Conservation (phyloP, 2,329 filamentous ascomycete genomes). For the Tolypocladium ophioglossoides region DNA sequence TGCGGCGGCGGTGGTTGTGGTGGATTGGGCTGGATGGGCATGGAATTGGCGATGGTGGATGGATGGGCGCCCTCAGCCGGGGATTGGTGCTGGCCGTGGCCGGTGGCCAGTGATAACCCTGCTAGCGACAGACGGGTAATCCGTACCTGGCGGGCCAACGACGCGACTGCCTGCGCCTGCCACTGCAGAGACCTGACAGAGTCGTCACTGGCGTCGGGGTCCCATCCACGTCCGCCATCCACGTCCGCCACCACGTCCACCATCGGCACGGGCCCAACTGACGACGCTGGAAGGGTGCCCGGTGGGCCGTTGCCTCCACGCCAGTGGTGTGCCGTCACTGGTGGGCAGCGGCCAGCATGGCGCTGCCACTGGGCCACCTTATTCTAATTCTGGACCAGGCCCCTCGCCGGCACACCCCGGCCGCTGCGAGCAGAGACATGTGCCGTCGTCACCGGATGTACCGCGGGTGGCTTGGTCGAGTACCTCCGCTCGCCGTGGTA, state of each 20-base stretch:
- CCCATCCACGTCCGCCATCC: neutral
- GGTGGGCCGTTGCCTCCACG: neutral
- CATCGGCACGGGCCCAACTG: too few relatives aligned
- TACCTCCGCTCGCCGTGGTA: neutral
- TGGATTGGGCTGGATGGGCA: neutral
- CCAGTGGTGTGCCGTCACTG: neutral
- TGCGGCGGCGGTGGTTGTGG: neutral
- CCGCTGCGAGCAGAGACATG: neutral
- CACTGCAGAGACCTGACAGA: neutral
- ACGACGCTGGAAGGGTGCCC: neutral
- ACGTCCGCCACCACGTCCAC: too few relatives aligned
- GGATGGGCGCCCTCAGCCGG: neutral
- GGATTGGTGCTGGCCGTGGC: neutral
- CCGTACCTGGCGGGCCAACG: neutral
- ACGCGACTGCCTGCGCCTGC: neutral
- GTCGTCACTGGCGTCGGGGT: neutral
- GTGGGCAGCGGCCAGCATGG: conserved; percentile 13
- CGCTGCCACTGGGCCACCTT: conserved; percentile 18
- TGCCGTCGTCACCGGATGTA: conserved; percentile 16
- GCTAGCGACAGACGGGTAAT: neutral
- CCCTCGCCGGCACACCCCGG: neutral
- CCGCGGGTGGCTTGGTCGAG: conserved; percentile 10
- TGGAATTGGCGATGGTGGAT: neutral
- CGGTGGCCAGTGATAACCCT: neutral
- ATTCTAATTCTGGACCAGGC: conserved; percentile 24